Percentiles rank a stretch among this genome's conserved stretches.
Evolutionary conservation across 306 rosid species (phyloP).

Genomic region (Rosa chinensis): DNA sequence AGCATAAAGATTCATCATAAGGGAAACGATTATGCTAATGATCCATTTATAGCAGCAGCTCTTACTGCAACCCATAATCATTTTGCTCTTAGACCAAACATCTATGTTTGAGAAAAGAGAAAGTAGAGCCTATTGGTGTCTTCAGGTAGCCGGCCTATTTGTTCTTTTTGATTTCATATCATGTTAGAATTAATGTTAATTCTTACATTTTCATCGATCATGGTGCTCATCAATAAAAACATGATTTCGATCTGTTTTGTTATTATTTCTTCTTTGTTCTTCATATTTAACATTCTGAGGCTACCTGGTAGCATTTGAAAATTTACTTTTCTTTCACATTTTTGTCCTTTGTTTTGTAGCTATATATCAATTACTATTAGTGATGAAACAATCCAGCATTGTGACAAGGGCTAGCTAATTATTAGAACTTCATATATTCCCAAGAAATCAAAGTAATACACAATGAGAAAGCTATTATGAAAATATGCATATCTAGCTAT

Average conservation of each 20-base stretch:
- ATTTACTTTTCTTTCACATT: not conserved
- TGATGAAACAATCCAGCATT: not conserved
- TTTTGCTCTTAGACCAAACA: conserved; percentile 39
- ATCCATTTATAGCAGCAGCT: conserved; percentile 24
- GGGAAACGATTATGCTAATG: not conserved
- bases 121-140: not conserved
- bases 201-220: not conserved
- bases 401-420: not conserved
- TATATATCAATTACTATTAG: not conserved
- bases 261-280: not conserved
- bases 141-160: not conserved
- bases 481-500: not conserved
- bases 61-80: conserved; percentile 34
- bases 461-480: not conserved
- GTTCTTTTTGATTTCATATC: not conserved
- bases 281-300: not conserved
- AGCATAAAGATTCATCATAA: not conserved
- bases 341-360: not conserved
- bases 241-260: not conserved
- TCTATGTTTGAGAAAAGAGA: conserved; percentile 27
- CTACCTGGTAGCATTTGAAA: not conserved
- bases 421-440: too few relatives aligned
- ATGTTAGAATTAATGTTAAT: not conserved
- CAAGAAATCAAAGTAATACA: not conserved
- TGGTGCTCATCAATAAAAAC: not conserved